Base-by-base conservation (phyloP, 192 early-diverging fungal species). In the Diversispora eburnea region DNA sequence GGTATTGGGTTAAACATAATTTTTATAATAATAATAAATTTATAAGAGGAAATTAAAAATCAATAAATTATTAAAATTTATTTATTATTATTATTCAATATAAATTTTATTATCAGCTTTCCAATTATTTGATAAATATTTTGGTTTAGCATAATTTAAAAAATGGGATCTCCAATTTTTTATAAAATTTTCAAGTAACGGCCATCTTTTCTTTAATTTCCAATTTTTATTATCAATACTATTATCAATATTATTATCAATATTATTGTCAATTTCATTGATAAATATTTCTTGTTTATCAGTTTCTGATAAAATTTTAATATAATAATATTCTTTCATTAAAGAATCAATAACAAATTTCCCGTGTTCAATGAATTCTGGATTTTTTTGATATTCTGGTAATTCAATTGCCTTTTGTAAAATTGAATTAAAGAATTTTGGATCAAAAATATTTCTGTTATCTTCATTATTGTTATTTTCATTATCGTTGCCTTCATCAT, bases 311-410 rank as follows among this genome's bases (percentile, higher is more conserved):
- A 10, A 45, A 25, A 13, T 25, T 15, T 13, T 43, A 15, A 62
- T 15, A 47, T 47, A 2, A n/a, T 46, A 3, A 45, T 5, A 19
- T 41, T 65, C 45, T 65, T 47, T 65, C 15, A 65, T 33, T 65
- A 65, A 47, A 5, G 25, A n/a, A 65, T 20, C 42, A 13, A 65
- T 41, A 43, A 65, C 42, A 10, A 33, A 65, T 65, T 46, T 43
- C 7, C 63, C 63, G 15, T 65, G 63, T 20, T 65, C 63, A 22
- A 65, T 22, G 19, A 65, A 65, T 10, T 65, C 63, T 9, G 12
- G 8, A 10, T 15, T 45, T 65, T 2, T 45, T 65, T 47, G 22
- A 45, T 65, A 65, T 7, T 65, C 63, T 19, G 45, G 63, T 8
- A 65, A 46, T 15, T 33, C n/a, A 20, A 65, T 17, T 15, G 63